Evolutionary conservation across 768 basidiomycete species (phyloP), one percentile per base, ranked within the genome.

Genomic region (Wakefieldia striispora): DNA sequence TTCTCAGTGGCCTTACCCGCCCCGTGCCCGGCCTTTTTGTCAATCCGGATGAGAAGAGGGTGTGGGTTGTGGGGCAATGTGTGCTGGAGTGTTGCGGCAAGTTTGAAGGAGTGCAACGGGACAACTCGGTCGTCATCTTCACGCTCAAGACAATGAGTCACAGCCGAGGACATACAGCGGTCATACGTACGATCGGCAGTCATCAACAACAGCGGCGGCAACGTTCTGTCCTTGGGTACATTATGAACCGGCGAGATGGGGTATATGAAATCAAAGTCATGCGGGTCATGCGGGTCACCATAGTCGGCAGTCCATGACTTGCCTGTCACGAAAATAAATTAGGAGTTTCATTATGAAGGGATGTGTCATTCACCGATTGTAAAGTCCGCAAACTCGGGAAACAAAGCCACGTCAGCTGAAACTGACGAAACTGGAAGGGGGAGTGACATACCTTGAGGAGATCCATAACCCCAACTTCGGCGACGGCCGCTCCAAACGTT

Each of bases 41-140:
- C 88, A 23, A 92, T 81, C 19, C 88, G 79, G 41, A 91, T 71
- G 17, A 93, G 72, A 12, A 92, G 71, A 6, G 90, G 91, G 58
- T 89, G 69, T 0, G 80, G 78, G 63, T 91, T 92, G 40, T 81
- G 58, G 1, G 86, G 75, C 1, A 80, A 67, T 2, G 67, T 70
- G 61, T 91, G 69, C 62, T 93, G 90, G 33, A 91, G 71, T n/a
- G 82, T 81, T 14, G 91, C 91, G 0, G 84, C 83, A 43, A 82
- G 75, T 68, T 93, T 93, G 78, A 88, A 91, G 9, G 88, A 88
- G 67, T 91, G 91, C 63, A 89, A 71, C 1, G 88, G 88, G 5
- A 91, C 88, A n/a, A 92, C 90, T 29, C 90, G 84, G 59, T 90
- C 88, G 56, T 91, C 90, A 54, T 89, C 88, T 89, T 58, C 12